Evolutionary conservation across 2,329 filamentous ascomycete genomes (phyloP), one percentile per base, ranked within the genome.

Genomic region (Fusarium marasasianum): DNA sequence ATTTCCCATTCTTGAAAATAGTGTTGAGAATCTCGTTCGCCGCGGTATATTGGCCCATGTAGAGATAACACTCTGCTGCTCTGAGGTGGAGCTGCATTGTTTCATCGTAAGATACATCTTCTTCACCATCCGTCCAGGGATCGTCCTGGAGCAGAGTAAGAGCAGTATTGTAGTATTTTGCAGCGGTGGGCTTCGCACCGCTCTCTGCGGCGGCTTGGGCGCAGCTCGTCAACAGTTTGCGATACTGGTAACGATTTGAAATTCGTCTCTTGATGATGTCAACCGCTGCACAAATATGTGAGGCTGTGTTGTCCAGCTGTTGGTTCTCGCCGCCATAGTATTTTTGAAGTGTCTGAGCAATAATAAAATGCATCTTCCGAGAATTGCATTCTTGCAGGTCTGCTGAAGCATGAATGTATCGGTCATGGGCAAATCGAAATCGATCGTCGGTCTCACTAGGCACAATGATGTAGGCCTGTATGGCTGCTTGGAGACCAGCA

Each of bases 361-460:
- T 94, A 51, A 95, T 91, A 77, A 95, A 98, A 82, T 98, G 95
- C 95, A 98, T 98, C 76, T 93, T 93, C 26, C 89, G 86, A 29
- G 89, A 84, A 63, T 93, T 91, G 78, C 90, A 91, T 79, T 95
- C 91, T 71, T 89, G 90, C 58, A 98, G 84, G 10, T 89, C 88
- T 20, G 89, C 86, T 11, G 94, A 91, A 22, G 94, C 94, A 79
- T 93, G 91, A 57, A 95, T 88, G 78, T 97, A 97, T 59, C 95
- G 90, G 81, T 98, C 95, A 81, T 98, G 95, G 40, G 92, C 91
- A 80, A 98, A 98, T 40, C 91, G 91, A 81, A 98, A 98, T 45
- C 91, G 89, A 81, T 98, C 94, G 78, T 98, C 96, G 4, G 91
- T 91, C 71, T 96, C 94, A 26, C 93, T 94, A 2, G 94, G 89